These are phyloP conservation scores for Nakazawaea siamensis DNA, from an alignment of 805 yeast species.

Conservation along the genomic window DNA sequence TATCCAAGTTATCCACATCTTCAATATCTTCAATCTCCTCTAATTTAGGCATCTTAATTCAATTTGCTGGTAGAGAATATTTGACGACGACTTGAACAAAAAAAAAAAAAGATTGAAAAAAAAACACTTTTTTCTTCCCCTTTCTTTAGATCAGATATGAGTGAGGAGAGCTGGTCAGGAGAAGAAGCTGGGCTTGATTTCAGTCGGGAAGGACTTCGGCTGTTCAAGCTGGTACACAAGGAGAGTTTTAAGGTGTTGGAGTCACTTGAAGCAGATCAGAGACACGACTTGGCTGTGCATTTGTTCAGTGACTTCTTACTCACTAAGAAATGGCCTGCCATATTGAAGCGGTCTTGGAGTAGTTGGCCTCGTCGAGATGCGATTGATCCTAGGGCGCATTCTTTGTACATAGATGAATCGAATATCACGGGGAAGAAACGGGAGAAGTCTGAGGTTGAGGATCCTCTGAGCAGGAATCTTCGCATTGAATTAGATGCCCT, in stretches of 20 bases:
- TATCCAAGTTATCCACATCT: constrained; percentile 84
- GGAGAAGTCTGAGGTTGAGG: background rate
- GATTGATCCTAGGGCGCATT: constrained; percentile 32
- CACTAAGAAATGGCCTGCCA: constrained; percentile 26
- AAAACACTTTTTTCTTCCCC: too few species aligned
- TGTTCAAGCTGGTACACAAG: too few species aligned
- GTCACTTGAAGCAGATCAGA: constrained; percentile 39
- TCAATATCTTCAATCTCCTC: constrained; percentile 75
- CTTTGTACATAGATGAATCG: constrained; percentile 15
- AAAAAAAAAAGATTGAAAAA: too few species aligned
- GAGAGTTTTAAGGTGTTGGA: constrained; percentile 19
- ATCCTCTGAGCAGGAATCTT: constrained; percentile 13
- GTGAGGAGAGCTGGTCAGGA: too few species aligned
- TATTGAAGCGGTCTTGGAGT: too few species aligned
- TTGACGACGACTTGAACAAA: too few species aligned
- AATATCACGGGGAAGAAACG: constrained; percentile 3
- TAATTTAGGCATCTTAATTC: constrained; percentile 49
- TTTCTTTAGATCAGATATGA: too few species aligned
- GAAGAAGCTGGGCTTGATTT: too few species aligned
- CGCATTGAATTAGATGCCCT: constrained; percentile 15
- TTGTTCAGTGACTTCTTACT: constrained; percentile 49
- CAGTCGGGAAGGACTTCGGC: too few species aligned
- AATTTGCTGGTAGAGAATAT: background rate
- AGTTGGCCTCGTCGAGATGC: too few species aligned
- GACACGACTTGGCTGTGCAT: constrained; percentile 55